Evolutionary conservation across 1,284 basidiomycete species (phyloP), one percentile per base, ranked within the genome.

Genomic region (Leccinum subspadiceum): DNA sequence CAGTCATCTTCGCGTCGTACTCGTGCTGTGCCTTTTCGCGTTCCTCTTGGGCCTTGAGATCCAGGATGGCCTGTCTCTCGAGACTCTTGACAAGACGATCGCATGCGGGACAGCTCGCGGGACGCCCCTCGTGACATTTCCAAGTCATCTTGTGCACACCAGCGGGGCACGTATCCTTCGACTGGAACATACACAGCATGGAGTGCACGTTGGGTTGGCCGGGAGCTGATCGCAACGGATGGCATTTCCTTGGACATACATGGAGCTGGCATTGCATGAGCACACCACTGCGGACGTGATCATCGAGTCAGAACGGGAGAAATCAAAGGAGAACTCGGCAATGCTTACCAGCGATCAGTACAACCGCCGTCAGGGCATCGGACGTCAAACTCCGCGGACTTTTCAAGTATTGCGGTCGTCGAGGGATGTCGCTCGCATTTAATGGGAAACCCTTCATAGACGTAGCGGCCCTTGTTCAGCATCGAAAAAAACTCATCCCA

Each of bases 361-460:
- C 87, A 89, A 1, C 87, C 87, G 3, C 86, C 87, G 53, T 87
- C 84, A 0, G 86, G 86, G 63, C 77, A 79, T 26, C 76, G 65
- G 5, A 62, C 62, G 7, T 85, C 81, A 58, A 89, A 89, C 6
- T 87, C 80, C 1, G 58, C 69, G 0, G 81, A 71, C 1, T 61
- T 48, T 20, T 66, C 68, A 6, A 88, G 65, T 17, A 77, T 58
- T 0, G 71, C 72, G 0, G 61, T 78, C 20, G 73, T 74, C 49
- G 77, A 67, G 0, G 79, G 79, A 66, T 89, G 87, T 2, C 75
- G 75, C 60, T 84, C 78, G 62, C 86, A 89, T 58, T 70, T 71
- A 17, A 82, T 73, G 4, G 87, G 86, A 37, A 89, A 74, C 0
- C 87, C 87, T 29, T 81, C 73, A 60, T 83, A 84, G n/a, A 87